Percentiles rank a stretch among this genome's conserved stretches.
These are phyloP conservation scores for Paramyrothecium roridum DNA, from an alignment of 2,329 filamentous ascomycete genomes.

Conservation along the genomic window DNA sequence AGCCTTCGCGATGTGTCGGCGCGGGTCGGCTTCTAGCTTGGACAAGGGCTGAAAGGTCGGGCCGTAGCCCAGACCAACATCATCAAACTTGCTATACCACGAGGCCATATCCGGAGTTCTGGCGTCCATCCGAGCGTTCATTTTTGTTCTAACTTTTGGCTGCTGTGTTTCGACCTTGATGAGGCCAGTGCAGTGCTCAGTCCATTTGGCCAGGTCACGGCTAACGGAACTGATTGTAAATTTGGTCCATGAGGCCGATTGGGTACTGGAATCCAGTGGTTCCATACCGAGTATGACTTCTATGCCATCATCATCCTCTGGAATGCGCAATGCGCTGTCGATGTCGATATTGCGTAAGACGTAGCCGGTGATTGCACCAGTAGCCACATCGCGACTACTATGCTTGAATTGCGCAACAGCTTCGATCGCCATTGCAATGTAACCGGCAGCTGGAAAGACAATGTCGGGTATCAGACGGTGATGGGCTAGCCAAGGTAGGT, in stretches of 20 bases:
- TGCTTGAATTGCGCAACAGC: background rate
- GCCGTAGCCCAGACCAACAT: background rate
- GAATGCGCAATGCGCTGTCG: background rate
- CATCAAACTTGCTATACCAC: background rate
- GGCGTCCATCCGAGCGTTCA: background rate
- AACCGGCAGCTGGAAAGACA: background rate
- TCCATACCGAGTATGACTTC: conserved; percentile 1
- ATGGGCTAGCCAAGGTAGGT: background rate
- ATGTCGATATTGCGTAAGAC: background rate
- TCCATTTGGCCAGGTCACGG: background rate
- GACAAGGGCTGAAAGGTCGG: background rate
- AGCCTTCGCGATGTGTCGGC: background rate
- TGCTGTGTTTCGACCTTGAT: background rate
- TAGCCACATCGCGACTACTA: too few species aligned
- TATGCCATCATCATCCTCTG: conserved; percentile 5
- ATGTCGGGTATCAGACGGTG: background rate
- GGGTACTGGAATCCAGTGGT: background rate
- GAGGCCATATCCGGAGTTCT: background rate
- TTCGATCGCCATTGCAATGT: background rate
- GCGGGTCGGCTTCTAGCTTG: background rate
- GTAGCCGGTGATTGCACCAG: background rate
- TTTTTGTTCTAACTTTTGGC: background rate
- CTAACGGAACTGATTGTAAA: background rate
- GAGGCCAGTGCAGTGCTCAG: background rate
- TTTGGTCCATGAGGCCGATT: background rate